These are phyloP conservation scores for Tympanopsis confertula DNA, from an alignment of 2,329 filamentous ascomycete genomes.

Conservation along the genomic window DNA sequence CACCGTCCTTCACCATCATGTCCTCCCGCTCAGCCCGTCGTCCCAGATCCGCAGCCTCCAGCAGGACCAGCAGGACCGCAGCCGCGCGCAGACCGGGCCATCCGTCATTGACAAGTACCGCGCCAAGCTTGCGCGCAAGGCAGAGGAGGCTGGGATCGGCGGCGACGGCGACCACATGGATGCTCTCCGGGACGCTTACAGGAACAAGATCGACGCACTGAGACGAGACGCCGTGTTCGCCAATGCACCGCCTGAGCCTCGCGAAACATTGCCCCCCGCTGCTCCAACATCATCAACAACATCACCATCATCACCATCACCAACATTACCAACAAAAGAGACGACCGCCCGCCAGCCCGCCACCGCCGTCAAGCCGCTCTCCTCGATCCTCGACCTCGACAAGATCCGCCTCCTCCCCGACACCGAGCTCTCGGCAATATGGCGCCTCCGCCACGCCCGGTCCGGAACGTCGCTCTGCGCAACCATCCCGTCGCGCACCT, in stretches of 20 bases:
- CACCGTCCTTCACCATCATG: too few relatives aligned
- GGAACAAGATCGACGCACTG: constrained; percentile 45
- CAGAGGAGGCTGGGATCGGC: constrained; percentile 31
- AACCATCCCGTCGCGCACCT: background rate
- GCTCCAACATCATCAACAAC: too few relatives aligned
- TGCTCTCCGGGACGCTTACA: constrained; percentile 47
- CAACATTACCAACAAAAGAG: too few relatives aligned
- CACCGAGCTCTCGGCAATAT: background rate
- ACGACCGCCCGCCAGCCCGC: too few relatives aligned
- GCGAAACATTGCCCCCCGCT: too few relatives aligned
- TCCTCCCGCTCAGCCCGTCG: too few relatives aligned
- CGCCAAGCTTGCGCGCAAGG: constrained; percentile 49
- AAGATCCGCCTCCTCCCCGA: background rate
- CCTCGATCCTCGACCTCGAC: background rate
- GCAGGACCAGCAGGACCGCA: too few relatives aligned
- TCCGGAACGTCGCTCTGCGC: background rate
- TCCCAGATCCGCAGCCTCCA: too few relatives aligned
- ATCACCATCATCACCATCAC: too few relatives aligned
- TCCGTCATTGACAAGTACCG: constrained; percentile 47
- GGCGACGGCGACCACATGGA: constrained; percentile 37
- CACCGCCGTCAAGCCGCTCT: constrained; percentile 7
- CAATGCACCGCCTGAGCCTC: constrained; percentile 6
- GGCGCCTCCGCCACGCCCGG: background rate
- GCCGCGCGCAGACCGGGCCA: constrained; percentile 43
- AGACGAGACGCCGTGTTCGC: constrained; percentile 37